Evolutionary conservation across 257 asterid genomes (phyloP).

Genomic region (Solanum paucissectum): DNA sequence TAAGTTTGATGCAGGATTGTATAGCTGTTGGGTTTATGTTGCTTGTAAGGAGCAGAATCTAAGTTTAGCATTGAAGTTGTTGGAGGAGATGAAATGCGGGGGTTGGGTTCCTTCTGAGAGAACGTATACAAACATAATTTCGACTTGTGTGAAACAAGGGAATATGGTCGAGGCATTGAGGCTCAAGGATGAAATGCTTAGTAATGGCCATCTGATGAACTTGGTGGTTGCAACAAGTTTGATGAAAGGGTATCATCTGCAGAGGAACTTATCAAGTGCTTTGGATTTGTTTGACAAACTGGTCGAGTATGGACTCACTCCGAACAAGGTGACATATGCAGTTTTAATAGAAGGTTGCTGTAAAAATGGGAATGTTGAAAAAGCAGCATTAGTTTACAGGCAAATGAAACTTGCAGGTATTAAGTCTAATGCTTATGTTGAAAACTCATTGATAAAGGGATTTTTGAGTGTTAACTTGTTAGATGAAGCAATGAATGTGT

Average conservation of each 20-base stretch:
- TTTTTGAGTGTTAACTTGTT: constrained; percentile 26
- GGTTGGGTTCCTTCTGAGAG: constrained; percentile 67
- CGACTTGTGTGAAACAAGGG: constrained; percentile 51
- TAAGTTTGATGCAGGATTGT: constrained; percentile 32
- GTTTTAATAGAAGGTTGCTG: constrained; percentile 79
- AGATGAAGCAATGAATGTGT: constrained; percentile 42
- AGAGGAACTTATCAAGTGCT: constrained; percentile 46
- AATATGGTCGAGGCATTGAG: constrained; percentile 54
- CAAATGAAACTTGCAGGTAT: constrained; percentile 58
- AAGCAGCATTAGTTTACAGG: constrained; percentile 42
- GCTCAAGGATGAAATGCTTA: constrained; percentile 68
- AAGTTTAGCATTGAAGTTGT: constrained; percentile 30
- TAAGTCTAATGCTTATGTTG: constrained; percentile 32
- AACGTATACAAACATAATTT: constrained; percentile 36
- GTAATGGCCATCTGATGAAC: constrained; percentile 45
- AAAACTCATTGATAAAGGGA: constrained; percentile 61
- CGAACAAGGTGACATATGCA: constrained; percentile 71
- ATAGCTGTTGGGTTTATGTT: constrained; percentile 39
- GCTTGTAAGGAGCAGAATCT: constrained; percentile 40
- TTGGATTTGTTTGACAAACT: constrained; percentile 47
- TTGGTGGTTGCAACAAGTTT: constrained; percentile 67
- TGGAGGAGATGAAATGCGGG: constrained; percentile 60
- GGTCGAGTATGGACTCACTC: constrained; percentile 41
- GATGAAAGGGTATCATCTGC: constrained; percentile 72
- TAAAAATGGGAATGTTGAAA: constrained; percentile 35